Conservation (phyloP, 352 stramenopile species). For the Phytophthora uliginosa region DNA sequence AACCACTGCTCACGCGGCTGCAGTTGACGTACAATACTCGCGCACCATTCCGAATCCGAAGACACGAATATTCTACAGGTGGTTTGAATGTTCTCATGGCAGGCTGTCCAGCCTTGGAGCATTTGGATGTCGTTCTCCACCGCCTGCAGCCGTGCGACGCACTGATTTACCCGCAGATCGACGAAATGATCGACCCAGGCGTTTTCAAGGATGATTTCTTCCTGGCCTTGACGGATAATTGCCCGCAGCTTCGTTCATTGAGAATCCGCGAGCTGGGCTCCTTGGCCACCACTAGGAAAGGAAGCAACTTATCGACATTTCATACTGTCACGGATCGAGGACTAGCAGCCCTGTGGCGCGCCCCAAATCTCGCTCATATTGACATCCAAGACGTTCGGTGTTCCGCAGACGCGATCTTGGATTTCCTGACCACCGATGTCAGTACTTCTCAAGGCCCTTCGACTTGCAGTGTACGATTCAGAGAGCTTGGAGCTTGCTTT, state of each 20-base stretch:
- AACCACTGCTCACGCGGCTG: conserved; percentile 48
- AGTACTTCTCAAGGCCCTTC: neutral
- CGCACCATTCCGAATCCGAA: conserved; percentile 56
- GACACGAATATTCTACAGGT: conserved; percentile 59
- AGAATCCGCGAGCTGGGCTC: conserved; percentile 47
- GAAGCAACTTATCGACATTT: neutral
- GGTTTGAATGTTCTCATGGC: conserved; percentile 47
- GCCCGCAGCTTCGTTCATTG: conserved; percentile 37
- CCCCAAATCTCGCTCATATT: conserved; percentile 31
- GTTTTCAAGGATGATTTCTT: conserved; percentile 64
- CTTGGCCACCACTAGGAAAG: conserved; percentile 7
- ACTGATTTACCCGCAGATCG: conserved; percentile 63
- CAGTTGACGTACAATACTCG: conserved; percentile 66
- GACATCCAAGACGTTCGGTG: conserved; percentile 55
- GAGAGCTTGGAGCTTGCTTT: conserved; percentile 55
- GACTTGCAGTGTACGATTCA: conserved; percentile 30
- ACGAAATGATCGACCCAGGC: conserved; percentile 66
- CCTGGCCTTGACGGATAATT: conserved; percentile 30
- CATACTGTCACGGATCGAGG: conserved; percentile 47
- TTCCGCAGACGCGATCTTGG: conserved; percentile 35
- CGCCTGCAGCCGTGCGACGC: conserved; percentile 54
- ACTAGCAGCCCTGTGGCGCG: conserved; percentile 31
- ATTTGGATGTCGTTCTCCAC: conserved; percentile 61
- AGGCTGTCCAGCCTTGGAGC: conserved; percentile 40
- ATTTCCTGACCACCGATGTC: conserved; percentile 16